Evolutionary conservation across 75 land plant genomes (phyloP).

Genomic region (Picea glauca): DNA sequence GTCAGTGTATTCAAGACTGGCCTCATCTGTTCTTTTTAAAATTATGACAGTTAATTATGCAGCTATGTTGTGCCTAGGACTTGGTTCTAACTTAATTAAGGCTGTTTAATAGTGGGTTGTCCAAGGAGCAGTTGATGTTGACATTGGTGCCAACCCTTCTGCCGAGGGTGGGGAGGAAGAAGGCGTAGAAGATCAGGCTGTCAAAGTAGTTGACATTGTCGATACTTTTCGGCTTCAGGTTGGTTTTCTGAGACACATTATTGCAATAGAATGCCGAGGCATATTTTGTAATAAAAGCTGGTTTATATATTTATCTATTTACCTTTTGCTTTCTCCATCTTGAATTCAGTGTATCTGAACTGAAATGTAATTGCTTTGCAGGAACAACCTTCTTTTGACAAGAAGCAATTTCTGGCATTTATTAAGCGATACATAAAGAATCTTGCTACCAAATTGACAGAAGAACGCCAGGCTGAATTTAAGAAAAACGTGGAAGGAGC

Average conservation of each 20-base stretch:
- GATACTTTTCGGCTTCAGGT: constrained; percentile 40
- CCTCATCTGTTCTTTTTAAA: too few species aligned
- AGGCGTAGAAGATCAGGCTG: constrained; percentile 26
- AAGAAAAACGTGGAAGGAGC: constrained; percentile 86
- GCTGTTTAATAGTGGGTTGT: constrained; percentile 39
- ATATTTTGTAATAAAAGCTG: neutral
- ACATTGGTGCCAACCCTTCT: constrained; percentile 59
- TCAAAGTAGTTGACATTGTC: constrained; percentile 33
- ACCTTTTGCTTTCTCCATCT: neutral
- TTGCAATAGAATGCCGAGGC: neutral
- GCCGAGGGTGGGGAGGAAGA: constrained; percentile 46
- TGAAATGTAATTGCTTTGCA: constrained; percentile 11
- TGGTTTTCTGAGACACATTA: constrained; percentile 4
- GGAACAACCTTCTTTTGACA: constrained; percentile 95
- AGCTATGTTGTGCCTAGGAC: too few species aligned
- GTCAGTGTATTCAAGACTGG: too few species aligned
- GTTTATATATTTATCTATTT: neutral
- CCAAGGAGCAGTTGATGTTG: constrained; percentile 40
- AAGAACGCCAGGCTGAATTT: constrained; percentile 59
- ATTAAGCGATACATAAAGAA: constrained; percentile 77
- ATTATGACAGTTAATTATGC: too few species aligned
- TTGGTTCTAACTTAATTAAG: neutral
- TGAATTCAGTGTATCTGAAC: neutral
- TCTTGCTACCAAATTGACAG: constrained; percentile 57
- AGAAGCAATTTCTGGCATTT: constrained; percentile 71